Evolutionary conservation across 495 filamentous ascomycete species (phyloP).

Genomic region (Neurospora cerealis): DNA sequence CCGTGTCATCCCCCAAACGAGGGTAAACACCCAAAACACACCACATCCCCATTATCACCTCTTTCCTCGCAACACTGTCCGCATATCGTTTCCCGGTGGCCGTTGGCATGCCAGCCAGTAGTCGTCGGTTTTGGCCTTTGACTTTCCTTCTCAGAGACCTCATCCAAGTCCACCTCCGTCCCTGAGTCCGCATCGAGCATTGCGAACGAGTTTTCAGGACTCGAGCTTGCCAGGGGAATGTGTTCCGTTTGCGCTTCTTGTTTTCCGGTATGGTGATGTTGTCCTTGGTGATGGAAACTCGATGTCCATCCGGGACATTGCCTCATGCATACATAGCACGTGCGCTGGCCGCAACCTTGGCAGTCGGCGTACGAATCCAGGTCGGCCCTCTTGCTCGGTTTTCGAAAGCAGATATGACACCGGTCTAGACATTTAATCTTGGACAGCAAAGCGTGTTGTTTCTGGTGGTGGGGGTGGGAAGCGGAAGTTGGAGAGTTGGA

Average conservation of each 20-base stretch:
- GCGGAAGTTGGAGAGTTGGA: not conserved
- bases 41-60: slow-evolving; percentile 35
- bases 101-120: slow-evolving; percentile 21
- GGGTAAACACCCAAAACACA: slow-evolving; percentile 35
- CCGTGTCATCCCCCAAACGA: slow-evolving; percentile 28
- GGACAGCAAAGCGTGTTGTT: not conserved
- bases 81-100: slow-evolving; percentile 33
- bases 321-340: slow-evolving; percentile 38
- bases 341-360: slow-evolving; percentile 34
- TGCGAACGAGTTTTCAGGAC: slow-evolving; percentile 22
- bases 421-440: slow-evolving; percentile 17
- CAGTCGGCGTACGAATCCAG: slow-evolving; percentile 39
- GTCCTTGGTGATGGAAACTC: not conserved
- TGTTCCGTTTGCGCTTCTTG: not conserved
- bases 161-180: not conserved
- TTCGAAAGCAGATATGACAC: slow-evolving; percentile 40
- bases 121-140: not conserved
- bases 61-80: slow-evolving; percentile 38
- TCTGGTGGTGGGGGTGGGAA: not conserved
- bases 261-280: not conserved
- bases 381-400: slow-evolving; percentile 37
- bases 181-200: slow-evolving; percentile 29
- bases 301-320: slow-evolving; percentile 33
- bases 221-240: slow-evolving; percentile 1
- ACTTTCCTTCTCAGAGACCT: not conserved